Conservation (phyloP, 495 filamentous ascomycete species). For the Antarctomyces pellizariae region DNA sequence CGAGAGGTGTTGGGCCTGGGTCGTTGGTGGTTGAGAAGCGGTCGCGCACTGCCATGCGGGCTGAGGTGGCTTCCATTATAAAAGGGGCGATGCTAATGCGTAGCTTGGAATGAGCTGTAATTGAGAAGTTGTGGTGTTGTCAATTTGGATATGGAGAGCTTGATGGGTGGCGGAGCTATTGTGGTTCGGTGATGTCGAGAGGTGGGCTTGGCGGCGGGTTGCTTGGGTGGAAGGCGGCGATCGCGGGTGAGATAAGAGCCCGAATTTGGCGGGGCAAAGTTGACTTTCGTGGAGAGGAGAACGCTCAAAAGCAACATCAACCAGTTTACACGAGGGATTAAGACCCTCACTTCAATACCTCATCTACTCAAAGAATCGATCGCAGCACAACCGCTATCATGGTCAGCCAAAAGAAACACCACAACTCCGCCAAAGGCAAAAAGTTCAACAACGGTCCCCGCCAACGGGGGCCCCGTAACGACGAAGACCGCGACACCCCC, state of each 20-base stretch:
- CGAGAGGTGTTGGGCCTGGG: constrained; percentile 59
- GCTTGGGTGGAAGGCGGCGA: constrained; percentile 4
- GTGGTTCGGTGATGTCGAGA: too few relatives aligned
- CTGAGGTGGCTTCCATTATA: constrained; percentile 76
- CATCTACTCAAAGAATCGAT: too few relatives aligned
- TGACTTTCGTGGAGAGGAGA: too few relatives aligned
- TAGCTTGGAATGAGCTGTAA: too few relatives aligned
- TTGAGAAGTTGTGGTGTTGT: too few relatives aligned
- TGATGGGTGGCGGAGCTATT: too few relatives aligned
- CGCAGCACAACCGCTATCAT: too few relatives aligned
- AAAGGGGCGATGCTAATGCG: too few relatives aligned
- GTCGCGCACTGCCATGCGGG: constrained; percentile 85
- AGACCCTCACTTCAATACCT: too few relatives aligned
- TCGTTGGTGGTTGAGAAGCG: constrained; percentile 71
- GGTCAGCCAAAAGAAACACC: constrained; percentile 92
- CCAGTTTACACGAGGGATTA: too few relatives aligned
- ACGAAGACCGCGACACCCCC: constrained; percentile 15
- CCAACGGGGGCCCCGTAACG: constrained; percentile 20
- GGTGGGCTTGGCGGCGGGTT: constrained; percentile 1
- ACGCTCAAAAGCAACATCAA: too few relatives aligned
- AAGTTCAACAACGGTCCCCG: constrained; percentile 24
- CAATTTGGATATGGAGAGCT: too few relatives aligned
- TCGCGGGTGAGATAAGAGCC: constrained; percentile 5
- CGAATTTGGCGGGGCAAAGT: constrained; percentile 9
- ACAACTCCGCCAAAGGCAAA: constrained; percentile 46